These are phyloP conservation scores for Domatiomyces globalis DNA, from an alignment of 2,329 filamentous ascomycete species.

Conservation along the genomic window DNA sequence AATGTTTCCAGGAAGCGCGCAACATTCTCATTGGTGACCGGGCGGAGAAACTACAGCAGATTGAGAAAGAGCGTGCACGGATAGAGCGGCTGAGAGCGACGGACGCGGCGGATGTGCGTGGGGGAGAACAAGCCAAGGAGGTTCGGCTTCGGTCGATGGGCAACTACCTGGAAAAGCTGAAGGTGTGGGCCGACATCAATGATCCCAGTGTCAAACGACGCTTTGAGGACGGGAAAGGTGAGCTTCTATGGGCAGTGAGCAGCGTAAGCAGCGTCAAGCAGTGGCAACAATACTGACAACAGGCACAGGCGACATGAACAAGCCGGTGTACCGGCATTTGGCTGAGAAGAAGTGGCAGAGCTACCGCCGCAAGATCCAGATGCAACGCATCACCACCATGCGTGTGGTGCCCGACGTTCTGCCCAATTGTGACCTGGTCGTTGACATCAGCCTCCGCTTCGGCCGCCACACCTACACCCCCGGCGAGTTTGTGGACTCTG, in stretches of 20 bases:
- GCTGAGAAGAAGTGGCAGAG: slow-evolving; percentile 77
- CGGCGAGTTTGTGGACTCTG: slow-evolving; percentile 64
- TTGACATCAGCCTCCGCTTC: slow-evolving; percentile 74
- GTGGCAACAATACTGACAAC: slow-evolving; percentile 6
- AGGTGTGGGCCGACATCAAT: slow-evolving; percentile 87
- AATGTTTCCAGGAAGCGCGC: slow-evolving; percentile 93
- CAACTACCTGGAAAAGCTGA: slow-evolving; percentile 59
- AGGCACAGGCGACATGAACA: slow-evolving; percentile 71
- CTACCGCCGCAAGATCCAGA: slow-evolving; percentile 63
- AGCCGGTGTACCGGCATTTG: slow-evolving; percentile 86
- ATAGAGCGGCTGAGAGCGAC: slow-evolving; percentile 53
- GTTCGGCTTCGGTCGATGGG: slow-evolving; percentile 55
- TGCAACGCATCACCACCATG: slow-evolving; percentile 78
- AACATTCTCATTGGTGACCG: slow-evolving; percentile 69
- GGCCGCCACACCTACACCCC: slow-evolving; percentile 54
- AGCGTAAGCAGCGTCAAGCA: no score
- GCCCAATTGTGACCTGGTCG: slow-evolving; percentile 59
- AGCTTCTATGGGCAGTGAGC: slow-evolving; percentile 15
- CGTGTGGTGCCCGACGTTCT: slow-evolving; percentile 78
- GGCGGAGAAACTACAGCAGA: slow-evolving; percentile 61
- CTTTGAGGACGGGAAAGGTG: slow-evolving; percentile 85
- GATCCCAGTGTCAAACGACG: slow-evolving; percentile 84
- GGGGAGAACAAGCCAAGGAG: slow-evolving; percentile 52
- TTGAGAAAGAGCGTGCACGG: slow-evolving; percentile 51
- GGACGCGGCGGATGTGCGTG: slow-evolving; percentile 42